These are phyloP conservation scores for Chernovozyma aurita DNA, from an alignment of 1,139 yeast species.

Conservation along the genomic window DNA sequence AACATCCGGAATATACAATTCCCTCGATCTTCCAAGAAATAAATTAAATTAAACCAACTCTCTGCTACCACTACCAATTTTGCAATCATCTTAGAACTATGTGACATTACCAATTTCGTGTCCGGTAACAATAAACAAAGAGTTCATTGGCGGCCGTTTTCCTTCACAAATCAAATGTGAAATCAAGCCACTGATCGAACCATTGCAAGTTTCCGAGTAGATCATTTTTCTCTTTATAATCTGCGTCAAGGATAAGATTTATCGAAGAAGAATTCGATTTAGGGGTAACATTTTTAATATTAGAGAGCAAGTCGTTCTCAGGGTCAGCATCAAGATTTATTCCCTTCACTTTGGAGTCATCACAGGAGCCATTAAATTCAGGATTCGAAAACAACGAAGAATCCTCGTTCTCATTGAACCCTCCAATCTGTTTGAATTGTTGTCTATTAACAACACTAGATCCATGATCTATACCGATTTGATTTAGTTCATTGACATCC, in stretches of 20 bases:
- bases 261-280: slow-evolving; percentile 1
- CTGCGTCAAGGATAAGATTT: slow-evolving; percentile 3
- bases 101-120: too few relatives aligned
- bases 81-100: too few relatives aligned
- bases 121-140: too few relatives aligned
- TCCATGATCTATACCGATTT: slow-evolving; percentile 55
- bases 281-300: neutral
- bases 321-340: neutral
- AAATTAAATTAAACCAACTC: too few relatives aligned
- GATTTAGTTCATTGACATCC: slow-evolving; percentile 30
- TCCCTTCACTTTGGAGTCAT: neutral
- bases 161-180: slow-evolving; percentile 19
- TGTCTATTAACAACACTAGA: slow-evolving; percentile 49
- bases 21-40: too few relatives aligned
- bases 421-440: slow-evolving; percentile 45
- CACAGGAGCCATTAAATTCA: slow-evolving; percentile 1
- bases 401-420: neutral
- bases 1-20: too few relatives aligned
- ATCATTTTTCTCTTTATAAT: slow-evolving; percentile 17
- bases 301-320: neutral
- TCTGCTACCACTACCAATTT: too few relatives aligned
- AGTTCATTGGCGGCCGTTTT: too few relatives aligned
- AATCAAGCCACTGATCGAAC: slow-evolving; percentile 52
- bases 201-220: slow-evolving; percentile 47
- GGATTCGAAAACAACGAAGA: neutral